Evolutionary conservation across 371 early-diverging fungal genomes (phyloP).

Genomic region (Gilbertella persicaria): DNA sequence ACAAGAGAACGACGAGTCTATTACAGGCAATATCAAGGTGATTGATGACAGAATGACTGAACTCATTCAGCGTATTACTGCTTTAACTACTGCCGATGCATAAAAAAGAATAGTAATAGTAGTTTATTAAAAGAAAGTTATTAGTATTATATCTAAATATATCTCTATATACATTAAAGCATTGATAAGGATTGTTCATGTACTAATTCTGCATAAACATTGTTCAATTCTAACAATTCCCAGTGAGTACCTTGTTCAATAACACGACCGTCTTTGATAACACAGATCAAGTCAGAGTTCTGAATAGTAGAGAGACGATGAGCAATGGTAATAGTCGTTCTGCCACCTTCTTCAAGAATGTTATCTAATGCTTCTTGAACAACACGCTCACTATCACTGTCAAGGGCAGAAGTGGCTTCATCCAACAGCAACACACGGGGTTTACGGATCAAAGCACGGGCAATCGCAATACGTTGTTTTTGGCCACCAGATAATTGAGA

Average conservation of each 20-base stretch:
- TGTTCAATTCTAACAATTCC: conserved; percentile 55
- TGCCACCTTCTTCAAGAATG: conserved; percentile 60
- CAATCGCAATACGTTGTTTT: conserved; percentile 74
- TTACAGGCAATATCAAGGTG: conserved; percentile 68
- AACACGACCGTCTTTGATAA: conserved; percentile 74
- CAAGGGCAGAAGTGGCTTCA: conserved; percentile 93
- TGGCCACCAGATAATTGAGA: conserved; percentile 73
- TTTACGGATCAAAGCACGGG: conserved; percentile 77
- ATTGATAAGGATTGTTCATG: conserved; percentile 29
- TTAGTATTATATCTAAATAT: neutral
- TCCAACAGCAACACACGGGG: conserved; percentile 90
- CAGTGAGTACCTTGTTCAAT: conserved; percentile 84
- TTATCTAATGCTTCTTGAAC: conserved; percentile 87
- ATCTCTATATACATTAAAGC: neutral
- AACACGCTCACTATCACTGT: conserved; percentile 84
- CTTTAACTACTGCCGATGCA: conserved; percentile 14
- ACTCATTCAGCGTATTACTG: conserved; percentile 60
- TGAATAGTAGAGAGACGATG: conserved; percentile 74
- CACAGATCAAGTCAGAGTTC: conserved; percentile 77
- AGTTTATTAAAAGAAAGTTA: too few species aligned
- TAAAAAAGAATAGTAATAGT: too few species aligned
- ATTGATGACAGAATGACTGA: conserved; percentile 69
- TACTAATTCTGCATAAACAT: conserved; percentile 34
- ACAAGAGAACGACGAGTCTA: conserved; percentile 63
- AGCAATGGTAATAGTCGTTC: conserved; percentile 73